Percentiles rank a stretch among this genome's conserved stretches.
phyloP scores from a whole-genome alignment of 2,329 filamentous ascomycete genomes.

The Penicillium sp. region DNA sequence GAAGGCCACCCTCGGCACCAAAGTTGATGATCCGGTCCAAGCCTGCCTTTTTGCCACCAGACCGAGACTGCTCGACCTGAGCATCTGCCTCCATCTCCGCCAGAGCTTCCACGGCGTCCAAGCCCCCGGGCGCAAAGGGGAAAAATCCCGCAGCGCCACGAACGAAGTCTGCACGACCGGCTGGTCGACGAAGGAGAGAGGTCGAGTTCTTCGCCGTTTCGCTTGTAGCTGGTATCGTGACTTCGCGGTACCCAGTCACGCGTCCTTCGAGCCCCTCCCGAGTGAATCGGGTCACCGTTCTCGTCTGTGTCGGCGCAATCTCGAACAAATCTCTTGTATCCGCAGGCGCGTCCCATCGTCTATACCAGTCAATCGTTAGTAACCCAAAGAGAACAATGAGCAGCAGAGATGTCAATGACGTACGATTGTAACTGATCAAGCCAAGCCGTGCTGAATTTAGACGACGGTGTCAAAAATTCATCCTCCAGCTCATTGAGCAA shows the following conservation, averaged over 20 bases:
- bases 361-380: slow-evolving; percentile 15
- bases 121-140: slow-evolving; percentile 83
- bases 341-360: slow-evolving; percentile 72
- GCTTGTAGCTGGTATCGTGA: slow-evolving; percentile 82
- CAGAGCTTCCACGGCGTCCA: slow-evolving; percentile 79
- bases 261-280: slow-evolving; percentile 86
- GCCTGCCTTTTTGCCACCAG: slow-evolving; percentile 41
- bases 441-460: slow-evolving; percentile 76
- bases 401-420: slow-evolving; percentile 10
- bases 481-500: slow-evolving; percentile 67
- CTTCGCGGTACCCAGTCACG: slow-evolving; percentile 89
- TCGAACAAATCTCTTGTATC: slow-evolving; percentile 81
- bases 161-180: slow-evolving; percentile 81
- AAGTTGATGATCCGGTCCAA: slow-evolving; percentile 86
- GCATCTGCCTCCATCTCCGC: slow-evolving; percentile 76
- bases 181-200: slow-evolving; percentile 78
- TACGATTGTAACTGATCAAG: slow-evolving; percentile 80
- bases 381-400: background rate
- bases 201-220: slow-evolving; percentile 94
- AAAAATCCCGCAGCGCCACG: slow-evolving; percentile 89
- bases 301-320: slow-evolving; percentile 82
- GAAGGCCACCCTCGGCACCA: slow-evolving; percentile 65
- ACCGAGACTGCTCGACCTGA: slow-evolving; percentile 41
- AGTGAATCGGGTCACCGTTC: slow-evolving; percentile 89
- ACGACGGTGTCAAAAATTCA: slow-evolving; percentile 72